Percentiles rank a stretch among this genome's conserved stretches.
Conservation (phyloP, 2,329 filamentous ascomycete genomes). For the Talaromyces pinophilus region DNA sequence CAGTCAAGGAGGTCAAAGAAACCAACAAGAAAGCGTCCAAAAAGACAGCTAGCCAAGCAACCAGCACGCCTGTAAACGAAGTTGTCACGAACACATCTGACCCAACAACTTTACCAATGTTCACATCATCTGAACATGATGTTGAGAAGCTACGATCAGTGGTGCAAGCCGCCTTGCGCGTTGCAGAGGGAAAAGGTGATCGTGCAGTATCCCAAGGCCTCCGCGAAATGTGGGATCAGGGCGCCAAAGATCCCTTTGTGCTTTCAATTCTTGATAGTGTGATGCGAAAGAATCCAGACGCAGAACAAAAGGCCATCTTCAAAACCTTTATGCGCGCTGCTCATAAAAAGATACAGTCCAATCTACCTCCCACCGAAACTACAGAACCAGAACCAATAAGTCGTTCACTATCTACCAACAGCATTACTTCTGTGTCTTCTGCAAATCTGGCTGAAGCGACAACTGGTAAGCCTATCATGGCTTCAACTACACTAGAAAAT, state of each 20-base stretch:
- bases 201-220: conserved; percentile 34
- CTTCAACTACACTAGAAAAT: conserved; percentile 5
- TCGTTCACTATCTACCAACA: conserved; percentile 31
- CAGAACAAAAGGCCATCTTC: conserved; percentile 33
- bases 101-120: conserved; percentile 28
- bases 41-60: conserved; percentile 23
- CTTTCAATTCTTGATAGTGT: conserved; percentile 35
- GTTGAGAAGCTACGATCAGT: conserved; percentile 33
- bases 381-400: conserved; percentile 20
- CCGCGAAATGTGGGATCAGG: conserved; percentile 33
- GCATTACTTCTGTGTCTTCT: conserved; percentile 43
- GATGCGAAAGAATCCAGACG: conserved; percentile 31
- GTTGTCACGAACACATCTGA: conserved; percentile 22
- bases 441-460: conserved; percentile 42
- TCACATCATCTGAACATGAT: conserved; percentile 31
- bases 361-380: conserved; percentile 21
- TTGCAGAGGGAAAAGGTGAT: conserved; percentile 35
- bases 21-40: conserved; percentile 24
- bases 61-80: conserved; percentile 23
- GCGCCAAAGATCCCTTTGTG: conserved; percentile 35
- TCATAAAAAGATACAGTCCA: conserved; percentile 27
- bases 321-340: conserved; percentile 35
- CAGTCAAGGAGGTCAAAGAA: conserved; percentile 41
- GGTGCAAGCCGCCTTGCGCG: conserved; percentile 32
- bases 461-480: neutral